phyloP scores from a whole-genome alignment of 129 eudicot genomes.

The Chrysanthemum seticuspe region DNA sequence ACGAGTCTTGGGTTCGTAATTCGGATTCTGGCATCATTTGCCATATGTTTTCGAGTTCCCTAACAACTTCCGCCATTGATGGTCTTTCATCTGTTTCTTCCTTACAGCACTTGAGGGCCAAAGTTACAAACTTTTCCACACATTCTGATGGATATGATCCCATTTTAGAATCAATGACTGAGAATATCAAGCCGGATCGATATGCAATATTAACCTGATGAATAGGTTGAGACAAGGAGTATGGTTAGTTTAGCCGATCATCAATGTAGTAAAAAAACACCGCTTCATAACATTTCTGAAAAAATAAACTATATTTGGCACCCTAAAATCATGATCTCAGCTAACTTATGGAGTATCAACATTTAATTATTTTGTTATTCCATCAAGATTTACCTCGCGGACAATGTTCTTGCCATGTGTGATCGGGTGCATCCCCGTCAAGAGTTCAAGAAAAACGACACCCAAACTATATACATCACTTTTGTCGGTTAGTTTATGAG shows the following conservation, averaged over 20 bases:
- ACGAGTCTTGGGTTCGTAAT: conserved; percentile 27
- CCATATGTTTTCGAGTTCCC: conserved; percentile 78
- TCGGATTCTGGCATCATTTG: conserved; percentile 69
- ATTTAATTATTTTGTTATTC: conserved; percentile 3
- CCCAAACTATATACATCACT: conserved; percentile 96
- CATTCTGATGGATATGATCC: conserved; percentile 89
- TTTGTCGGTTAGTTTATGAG: conserved; percentile 88
- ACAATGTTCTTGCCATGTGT: conserved; percentile 91
- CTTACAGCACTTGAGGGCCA: conserved; percentile 82
- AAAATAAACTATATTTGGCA: not conserved
- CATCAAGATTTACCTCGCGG: conserved; percentile 57
- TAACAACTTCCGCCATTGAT: conserved; percentile 75
- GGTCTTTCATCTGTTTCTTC: conserved; percentile 81
- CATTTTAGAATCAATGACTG: conserved; percentile 72
- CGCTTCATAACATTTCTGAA: not conserved
- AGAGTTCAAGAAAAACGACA: conserved; percentile 75
- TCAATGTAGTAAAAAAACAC: not conserved
- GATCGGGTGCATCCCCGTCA: conserved; percentile 89
- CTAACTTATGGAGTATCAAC: not conserved
- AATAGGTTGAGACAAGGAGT: not conserved
- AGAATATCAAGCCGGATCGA: conserved; percentile 76
- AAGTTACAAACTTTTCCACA: conserved; percentile 64
- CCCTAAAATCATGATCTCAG: not conserved
- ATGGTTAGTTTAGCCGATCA: not conserved
- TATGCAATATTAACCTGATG: conserved; percentile 69